Evolutionary conservation across 2,329 filamentous ascomycete species (phyloP), one percentile per base, ranked within the genome.

Genomic region (Pseudogymnoascus sp.): DNA sequence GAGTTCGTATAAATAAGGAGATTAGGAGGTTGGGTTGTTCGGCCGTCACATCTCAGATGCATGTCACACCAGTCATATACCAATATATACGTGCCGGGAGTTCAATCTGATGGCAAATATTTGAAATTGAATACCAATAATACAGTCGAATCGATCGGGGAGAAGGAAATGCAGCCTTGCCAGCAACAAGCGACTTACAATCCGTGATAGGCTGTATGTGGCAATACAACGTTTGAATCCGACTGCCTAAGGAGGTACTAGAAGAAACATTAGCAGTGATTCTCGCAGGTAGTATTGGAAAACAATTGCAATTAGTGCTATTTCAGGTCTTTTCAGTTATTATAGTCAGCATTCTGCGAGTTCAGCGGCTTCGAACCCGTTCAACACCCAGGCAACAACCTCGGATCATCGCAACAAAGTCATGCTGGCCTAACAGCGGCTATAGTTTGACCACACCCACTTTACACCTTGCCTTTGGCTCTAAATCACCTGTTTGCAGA

Each of bases 261-360:
- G 17, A 33, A 21, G 4, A 15, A 21, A 21, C 7, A 35, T 56
- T 33, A 56, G 50, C 50, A 19, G 50, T 35, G 50, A 33, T 21
- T 21, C 29, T 35, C 26, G 10, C 10, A 56, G 17, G 50, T 33
- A 33, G 9, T 15, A 17, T 33, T 15, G 17, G 17, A 35, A 35
- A 35, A 15, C 10, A 56, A 56, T 56, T 56, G 50, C 10, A 33
- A 56, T 35, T 13, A n/a, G 11, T 56, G 69, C 65, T 71, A 79
- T 79, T 80, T 90, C 87, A 89, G 87, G 82, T 89, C 86, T 90
- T 89, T 89, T 88, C 85, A 89, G 85, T 88, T 83, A 81, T 72
- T 75, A 64, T 59, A 69, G 72, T 75, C 76, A 69, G 77, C 76
- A 78, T 65, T 64, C 74, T 72, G 73, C 72, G 63, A 61, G 68